These are phyloP conservation scores for Rhytidiadelphus loreus DNA, from an alignment of 225 moss, liverwort and hornwort genomes.

Conservation along the genomic window DNA sequence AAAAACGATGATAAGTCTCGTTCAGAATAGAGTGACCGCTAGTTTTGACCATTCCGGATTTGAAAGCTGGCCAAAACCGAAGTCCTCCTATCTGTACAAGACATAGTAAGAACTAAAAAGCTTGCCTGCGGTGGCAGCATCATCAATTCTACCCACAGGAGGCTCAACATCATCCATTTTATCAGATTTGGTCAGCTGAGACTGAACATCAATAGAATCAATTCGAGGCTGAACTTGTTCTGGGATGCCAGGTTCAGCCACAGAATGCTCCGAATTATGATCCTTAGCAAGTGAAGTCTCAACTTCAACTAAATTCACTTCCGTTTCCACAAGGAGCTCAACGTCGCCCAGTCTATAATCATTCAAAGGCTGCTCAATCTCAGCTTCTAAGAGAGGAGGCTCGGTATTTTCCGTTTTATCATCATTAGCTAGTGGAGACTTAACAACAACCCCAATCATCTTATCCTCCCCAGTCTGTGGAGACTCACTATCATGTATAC, in stretches of 20 bases:
- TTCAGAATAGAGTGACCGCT: not conserved
- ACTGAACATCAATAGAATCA: not conserved
- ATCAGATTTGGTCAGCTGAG: not conserved
- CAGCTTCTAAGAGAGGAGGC: not conserved
- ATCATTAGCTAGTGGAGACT: not conserved
- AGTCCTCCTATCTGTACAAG: not conserved
- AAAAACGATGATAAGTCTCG: not conserved
- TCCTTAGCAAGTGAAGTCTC: not conserved
- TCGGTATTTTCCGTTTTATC: not conserved
- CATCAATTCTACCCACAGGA: not conserved
- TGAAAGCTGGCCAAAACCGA: not conserved
- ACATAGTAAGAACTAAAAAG: not conserved
- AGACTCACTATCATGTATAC: not conserved
- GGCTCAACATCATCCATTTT: not conserved
- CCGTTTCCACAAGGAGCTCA: not conserved
- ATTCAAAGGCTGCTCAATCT: not conserved
- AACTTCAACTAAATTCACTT: not conserved
- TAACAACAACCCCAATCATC: not conserved
- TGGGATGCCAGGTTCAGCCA: not conserved
- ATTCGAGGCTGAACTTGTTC: not conserved
- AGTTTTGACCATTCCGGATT: not conserved
- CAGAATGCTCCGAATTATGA: not conserved
- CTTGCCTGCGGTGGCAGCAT: conserved; percentile 2
- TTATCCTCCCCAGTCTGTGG: not conserved
- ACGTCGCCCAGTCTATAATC: not conserved